These are phyloP conservation scores for Ensete ventricosum DNA, from an alignment of 176 grass and related monocot genomes.

Conservation along the genomic window DNA sequence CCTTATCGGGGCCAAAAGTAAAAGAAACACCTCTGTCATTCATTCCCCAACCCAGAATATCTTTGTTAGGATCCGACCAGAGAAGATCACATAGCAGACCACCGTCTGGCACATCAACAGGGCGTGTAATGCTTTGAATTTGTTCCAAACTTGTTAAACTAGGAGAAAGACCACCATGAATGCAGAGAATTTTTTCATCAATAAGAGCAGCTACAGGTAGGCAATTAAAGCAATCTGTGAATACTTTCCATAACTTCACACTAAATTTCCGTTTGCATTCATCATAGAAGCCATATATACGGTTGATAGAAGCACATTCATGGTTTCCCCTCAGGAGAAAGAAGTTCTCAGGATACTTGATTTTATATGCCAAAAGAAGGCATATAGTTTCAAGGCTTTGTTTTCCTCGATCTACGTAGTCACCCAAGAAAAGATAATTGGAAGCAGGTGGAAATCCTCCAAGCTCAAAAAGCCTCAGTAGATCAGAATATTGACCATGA, in stretches of 20 bases:
- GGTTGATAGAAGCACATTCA: conserved; percentile 72
- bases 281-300: conserved; percentile 67
- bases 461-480: conserved; percentile 60
- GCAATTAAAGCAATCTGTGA: conserved; percentile 71
- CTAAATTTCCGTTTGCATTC: conserved; percentile 76
- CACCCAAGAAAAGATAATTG: conserved; percentile 75
- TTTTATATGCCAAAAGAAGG: conserved; percentile 72
- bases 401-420: conserved; percentile 74
- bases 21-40: conserved; percentile 73
- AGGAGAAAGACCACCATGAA: conserved; percentile 72
- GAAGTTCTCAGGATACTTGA: conserved; percentile 71
- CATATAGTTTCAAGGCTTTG: conserved; percentile 84
- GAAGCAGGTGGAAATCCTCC: conserved; percentile 56
- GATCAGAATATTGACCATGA: conserved; percentile 79
- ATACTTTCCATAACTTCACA: conserved; percentile 65
- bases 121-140: conserved; percentile 47
- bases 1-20: conserved; percentile 62
- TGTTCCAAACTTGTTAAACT: conserved; percentile 63
- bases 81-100: conserved; percentile 76
- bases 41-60: conserved; percentile 55
- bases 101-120: conserved; percentile 54
- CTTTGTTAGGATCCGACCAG: conserved; percentile 59
- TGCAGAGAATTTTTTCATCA: conserved; percentile 68
- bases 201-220: conserved; percentile 60
- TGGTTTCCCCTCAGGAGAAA: conserved; percentile 75